A percentile compares a stretch with the other conserved stretches of the same genome.
phyloP scores from a whole-genome alignment of 2,329 filamentous ascomycete genomes.

The Arthrobotrys pseudoclavata region DNA sequence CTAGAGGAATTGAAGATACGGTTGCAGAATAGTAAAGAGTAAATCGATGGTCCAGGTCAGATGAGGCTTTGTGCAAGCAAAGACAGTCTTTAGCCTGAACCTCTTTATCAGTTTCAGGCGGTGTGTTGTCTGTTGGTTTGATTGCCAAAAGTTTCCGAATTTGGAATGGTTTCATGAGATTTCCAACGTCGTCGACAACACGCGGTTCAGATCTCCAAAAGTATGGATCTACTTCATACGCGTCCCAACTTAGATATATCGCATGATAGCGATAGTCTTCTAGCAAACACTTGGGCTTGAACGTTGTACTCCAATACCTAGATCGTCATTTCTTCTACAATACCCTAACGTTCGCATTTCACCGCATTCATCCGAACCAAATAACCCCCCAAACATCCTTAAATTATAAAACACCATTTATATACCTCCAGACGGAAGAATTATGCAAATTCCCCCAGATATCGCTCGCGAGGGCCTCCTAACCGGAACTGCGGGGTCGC shows the following conservation, averaged over 20 bases:
- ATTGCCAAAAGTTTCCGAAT: not conserved
- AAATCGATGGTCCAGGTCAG: not conserved
- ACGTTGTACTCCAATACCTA: not conserved
- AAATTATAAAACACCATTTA: conserved; percentile 10
- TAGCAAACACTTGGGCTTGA: too few relatives aligned
- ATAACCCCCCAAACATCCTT: not conserved
- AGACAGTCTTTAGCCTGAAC: conserved; percentile 36
- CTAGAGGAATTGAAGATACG: not conserved
- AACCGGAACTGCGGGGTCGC: conserved; percentile 59
- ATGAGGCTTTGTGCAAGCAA: conserved; percentile 10
- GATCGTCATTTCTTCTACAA: not conserved
- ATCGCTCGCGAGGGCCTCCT: not conserved
- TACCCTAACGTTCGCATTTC: too few relatives aligned
- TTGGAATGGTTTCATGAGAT: conserved; percentile 3
- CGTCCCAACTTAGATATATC: too few relatives aligned
- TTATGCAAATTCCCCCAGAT: conserved; percentile 25
- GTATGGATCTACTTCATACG: not conserved
- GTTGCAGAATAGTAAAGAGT: not conserved
- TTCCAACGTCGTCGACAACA: conserved; percentile 22
- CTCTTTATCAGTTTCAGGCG: not conserved
- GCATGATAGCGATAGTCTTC: too few relatives aligned
- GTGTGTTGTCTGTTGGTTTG: conserved; percentile 28
- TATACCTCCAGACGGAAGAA: conserved; percentile 36
- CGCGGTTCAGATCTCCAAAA: not conserved
- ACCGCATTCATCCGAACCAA: not conserved